Evolutionary conservation across 805 yeast species (phyloP), one percentile per base, ranked within the genome.

Genomic region (Cyberlindnera veronae): DNA sequence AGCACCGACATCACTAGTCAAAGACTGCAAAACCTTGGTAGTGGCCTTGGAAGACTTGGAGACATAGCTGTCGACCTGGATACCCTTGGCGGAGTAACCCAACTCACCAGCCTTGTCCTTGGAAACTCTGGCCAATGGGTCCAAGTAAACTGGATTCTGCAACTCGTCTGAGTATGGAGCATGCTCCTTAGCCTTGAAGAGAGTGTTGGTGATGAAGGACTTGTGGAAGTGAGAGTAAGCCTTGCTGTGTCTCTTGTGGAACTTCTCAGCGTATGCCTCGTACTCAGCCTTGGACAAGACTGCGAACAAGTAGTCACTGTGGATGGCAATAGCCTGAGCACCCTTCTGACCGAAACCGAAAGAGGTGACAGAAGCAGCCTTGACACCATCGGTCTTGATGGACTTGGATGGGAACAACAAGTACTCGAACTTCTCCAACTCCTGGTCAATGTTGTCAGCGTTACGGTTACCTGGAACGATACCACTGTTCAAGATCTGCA

Each of bases 341-440:
- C 99, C 99, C 76, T 93, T 93, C 73, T 93, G 99, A 64, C 99
- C 99, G 65, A 93, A 93, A 66, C 99, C 99, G 64, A 93, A 93
- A 3, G 99, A 93, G 6, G 98, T 93, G 36, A 93, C 80, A 29
- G 97, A 86, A 42, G 86, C 95, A 45, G 99, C 99, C 75, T 91
- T 93, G 63, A 93, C 76, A 64, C 99, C 98, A 64, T 90, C 95
- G 34, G 99, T 93, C 71, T 85, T 86, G 60, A 93, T 77, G 20
- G 95, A 71, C 65, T 93, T 84, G 20, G 96, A 87, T 64, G 98
- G 98, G 79, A 81, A 93, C 65, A 93, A 79, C 51, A 93, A 87
- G 65, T 84, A 81, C 57, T 89, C 93, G 62, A 69, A 91, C 59
- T 87, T 77, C 69, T 88, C 88, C 62, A 93, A 74, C 17, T 74